A percentile compares a stretch with the other conserved stretches of the same genome.
These are phyloP conservation scores for barrel medic (Medicago truncatula) DNA, from an alignment of 306 rosid genomes.

Conservation along the genomic window MtrunA17r5.0-ANR NC_053048.1:43777501-43778000, in stretches of 20 bases:
- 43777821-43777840: background rate
- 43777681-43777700: no score
- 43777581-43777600: no score
- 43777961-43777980: background rate
- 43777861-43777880: slow-evolving; percentile 15
- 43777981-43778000: background rate
- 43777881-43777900: slow-evolving; percentile 2
- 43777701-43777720: background rate
- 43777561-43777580: no score
- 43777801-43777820: background rate
- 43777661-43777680: no score
- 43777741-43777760: background rate
- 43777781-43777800: slow-evolving; percentile 24
- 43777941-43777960: background rate
- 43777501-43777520: background rate
- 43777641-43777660: no score
- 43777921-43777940: background rate
- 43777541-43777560: no score
- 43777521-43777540: no score
- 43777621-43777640: no score
- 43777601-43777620: no score
- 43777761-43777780: background rate
- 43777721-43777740: background rate
- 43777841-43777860: background rate
- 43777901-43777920: background rate